Base-by-base conservation (phyloP, 306 rosid species). In the Pterocarpus santalinus region DNA sequence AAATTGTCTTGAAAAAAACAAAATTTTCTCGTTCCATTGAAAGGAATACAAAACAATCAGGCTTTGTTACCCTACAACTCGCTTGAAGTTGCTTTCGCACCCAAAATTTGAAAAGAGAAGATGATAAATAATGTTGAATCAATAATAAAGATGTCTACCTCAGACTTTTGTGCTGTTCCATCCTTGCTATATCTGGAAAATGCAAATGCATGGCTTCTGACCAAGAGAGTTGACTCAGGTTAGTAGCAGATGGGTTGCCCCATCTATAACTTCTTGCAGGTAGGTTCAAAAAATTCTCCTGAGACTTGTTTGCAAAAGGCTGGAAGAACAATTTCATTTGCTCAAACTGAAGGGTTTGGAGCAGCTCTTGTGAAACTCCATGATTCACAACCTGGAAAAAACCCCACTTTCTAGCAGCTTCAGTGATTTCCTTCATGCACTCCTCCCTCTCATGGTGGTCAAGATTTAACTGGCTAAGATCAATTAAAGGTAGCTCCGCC, bases 301-400 rank as follows among this genome's bases (percentile, higher is more conserved):
- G 68, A 14, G 66, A 73, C 75, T 94, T 94, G 34, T 33, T 46
- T 0, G 36, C 57, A 81, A 89, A 90, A 57, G 97, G 88, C 14
- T 52, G 69, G 57, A 57, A 82, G 66, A 94, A 94, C 13, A 89
- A 61, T 76, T 77, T 66, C 83, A 17, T 81, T 74, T 86, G 88
- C 81, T 90, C 92, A 43, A 34, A 28, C 75, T 56, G 30, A 78
- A 94, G 53, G 51, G 41, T 85, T 53, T 81, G 76, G 15, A 90
- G 81, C 34, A 68, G 39, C 49, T 87, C 81, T 55, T 82, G 82
- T 7, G 90, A 41, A 76, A 91, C 44, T 38, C 97, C 95, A 77
- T 94, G 98, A 72, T 91, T 91, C 32, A 87, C 78, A 62, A 91
- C 82, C 75, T 90, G 95, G 63, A 94, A 94, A 70, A 94, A 87